A percentile compares a stretch with the other conserved stretches of the same genome.
Evolutionary conservation across 2,329 filamentous ascomycete genomes (phyloP).

Genomic region (Penicillium sp.): DNA sequence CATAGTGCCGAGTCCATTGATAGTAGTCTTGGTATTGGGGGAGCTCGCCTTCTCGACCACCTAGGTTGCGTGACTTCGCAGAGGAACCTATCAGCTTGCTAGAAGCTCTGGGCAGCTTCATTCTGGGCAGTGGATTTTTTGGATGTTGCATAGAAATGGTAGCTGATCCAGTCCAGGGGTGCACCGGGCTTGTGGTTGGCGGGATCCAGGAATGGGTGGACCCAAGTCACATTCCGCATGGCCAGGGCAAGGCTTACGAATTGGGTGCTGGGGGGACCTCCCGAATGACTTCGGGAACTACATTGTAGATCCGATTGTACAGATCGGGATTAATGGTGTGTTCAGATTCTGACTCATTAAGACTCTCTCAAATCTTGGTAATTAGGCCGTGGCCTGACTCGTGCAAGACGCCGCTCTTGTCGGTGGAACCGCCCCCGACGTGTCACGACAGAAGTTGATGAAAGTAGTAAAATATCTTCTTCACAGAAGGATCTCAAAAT

Average conservation of each 20-base stretch:
- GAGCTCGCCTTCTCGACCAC: background rate
- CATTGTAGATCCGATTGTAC: background rate
- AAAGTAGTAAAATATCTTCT: background rate
- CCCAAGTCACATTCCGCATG: conserved; percentile 5
- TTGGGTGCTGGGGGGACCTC: background rate
- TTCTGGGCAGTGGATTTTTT: background rate
- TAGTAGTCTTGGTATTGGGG: background rate
- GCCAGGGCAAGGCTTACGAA: conserved; percentile 4
- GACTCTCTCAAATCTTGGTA: background rate
- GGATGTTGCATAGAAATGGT: background rate
- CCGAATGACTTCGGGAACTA: background rate
- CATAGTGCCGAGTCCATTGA: background rate
- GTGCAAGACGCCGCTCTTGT: background rate
- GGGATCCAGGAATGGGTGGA: conserved; percentile 3
- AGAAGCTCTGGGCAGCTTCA: background rate
- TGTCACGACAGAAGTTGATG: background rate
- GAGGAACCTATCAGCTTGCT: background rate
- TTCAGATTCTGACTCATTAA: background rate
- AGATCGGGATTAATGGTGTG: background rate
- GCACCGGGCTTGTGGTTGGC: conserved; percentile 2
- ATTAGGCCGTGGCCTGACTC: background rate
- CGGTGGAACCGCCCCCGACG: background rate
- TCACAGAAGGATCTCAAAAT: background rate
- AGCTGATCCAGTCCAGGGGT: conserved; percentile 10
- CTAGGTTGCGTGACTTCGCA: background rate